Evolutionary conservation across 2,329 filamentous ascomycete species (phyloP).

Genomic region (Diaporthe vaccinii): DNA sequence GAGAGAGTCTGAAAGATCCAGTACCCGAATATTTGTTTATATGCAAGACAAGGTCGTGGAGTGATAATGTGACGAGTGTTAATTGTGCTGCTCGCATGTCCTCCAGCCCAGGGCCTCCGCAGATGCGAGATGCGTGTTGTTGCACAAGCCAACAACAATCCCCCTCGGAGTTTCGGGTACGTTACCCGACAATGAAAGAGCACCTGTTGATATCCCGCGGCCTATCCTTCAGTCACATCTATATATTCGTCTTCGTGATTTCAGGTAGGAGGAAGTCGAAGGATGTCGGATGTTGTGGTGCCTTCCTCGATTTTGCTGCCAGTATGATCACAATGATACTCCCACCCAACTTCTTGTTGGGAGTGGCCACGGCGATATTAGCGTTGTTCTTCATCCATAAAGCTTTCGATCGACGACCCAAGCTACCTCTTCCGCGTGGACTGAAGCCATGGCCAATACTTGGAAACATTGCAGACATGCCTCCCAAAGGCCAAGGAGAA

Average conservation of each 20-base stretch:
- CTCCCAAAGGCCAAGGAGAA: conserved; percentile 51
- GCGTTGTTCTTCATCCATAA: background rate
- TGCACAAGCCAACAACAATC: background rate
- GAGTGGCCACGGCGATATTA: background rate
- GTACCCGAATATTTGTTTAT: background rate
- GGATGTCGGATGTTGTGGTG: background rate
- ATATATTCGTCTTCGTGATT: background rate
- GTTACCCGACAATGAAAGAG: background rate
- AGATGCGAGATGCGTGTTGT: background rate
- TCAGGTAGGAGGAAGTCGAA: background rate
- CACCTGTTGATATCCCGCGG: background rate
- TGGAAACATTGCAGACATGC: conserved; percentile 65
- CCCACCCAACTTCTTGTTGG: background rate
- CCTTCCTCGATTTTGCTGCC: background rate
- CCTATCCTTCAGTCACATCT: background rate
- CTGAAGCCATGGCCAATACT: conserved; percentile 62
- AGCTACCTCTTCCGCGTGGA: conserved; percentile 57
- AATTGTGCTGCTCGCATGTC: background rate
- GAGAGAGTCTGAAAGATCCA: background rate
- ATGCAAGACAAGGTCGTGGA: background rate
- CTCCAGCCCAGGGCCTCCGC: background rate
- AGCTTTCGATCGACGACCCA: background rate
- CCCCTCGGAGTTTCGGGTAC: background rate
- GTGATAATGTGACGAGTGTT: background rate
- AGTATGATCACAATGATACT: background rate